Evolutionary conservation across 352 stramenopile species (phyloP).

Genomic region (Globisporangium iwayamae): DNA sequence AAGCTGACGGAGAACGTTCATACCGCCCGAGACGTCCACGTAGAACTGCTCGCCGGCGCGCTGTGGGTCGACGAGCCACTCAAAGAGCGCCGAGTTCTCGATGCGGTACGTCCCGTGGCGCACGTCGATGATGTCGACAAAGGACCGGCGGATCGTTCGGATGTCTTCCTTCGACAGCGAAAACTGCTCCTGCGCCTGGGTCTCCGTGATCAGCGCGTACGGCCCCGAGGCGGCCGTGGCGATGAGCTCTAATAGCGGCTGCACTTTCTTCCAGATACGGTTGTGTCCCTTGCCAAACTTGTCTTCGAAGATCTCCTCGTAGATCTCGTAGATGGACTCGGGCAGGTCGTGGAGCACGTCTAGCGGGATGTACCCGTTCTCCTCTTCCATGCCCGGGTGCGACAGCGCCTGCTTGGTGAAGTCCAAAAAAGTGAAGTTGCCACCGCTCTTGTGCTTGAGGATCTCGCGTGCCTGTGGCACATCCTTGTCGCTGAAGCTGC

Average conservation of each 20-base stretch:
- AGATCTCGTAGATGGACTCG: slow-evolving; percentile 80
- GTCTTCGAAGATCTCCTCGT: slow-evolving; percentile 83
- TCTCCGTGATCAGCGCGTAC: slow-evolving; percentile 70
- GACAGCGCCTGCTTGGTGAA: slow-evolving; percentile 79
- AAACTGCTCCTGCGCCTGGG: slow-evolving; percentile 59
- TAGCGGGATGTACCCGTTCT: slow-evolving; percentile 39
- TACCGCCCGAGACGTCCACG: slow-evolving; percentile 45
- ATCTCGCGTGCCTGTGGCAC: slow-evolving; percentile 39
- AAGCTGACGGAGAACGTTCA: slow-evolving; percentile 44
- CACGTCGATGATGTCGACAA: slow-evolving; percentile 72
- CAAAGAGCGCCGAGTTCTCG: slow-evolving; percentile 60
- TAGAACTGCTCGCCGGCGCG: slow-evolving; percentile 64
- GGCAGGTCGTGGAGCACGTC: slow-evolving; percentile 70
- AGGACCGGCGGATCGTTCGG: slow-evolving; percentile 63
- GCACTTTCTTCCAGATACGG: slow-evolving; percentile 76
- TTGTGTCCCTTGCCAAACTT: slow-evolving; percentile 76
- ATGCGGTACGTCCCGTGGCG: slow-evolving; percentile 66
- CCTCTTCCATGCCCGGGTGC: slow-evolving; percentile 60
- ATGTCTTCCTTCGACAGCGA: slow-evolving; percentile 57
- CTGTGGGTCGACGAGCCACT: slow-evolving; percentile 57
- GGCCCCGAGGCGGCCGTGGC: slow-evolving; percentile 61
- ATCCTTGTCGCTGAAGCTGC: slow-evolving; percentile 45
- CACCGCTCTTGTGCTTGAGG: slow-evolving; percentile 62
- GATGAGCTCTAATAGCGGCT: slow-evolving; percentile 71
- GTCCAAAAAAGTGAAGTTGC: slow-evolving; percentile 78